phyloP scores from a whole-genome alignment of 441 rosid genomes.

The Populus tomentosa region DNA sequence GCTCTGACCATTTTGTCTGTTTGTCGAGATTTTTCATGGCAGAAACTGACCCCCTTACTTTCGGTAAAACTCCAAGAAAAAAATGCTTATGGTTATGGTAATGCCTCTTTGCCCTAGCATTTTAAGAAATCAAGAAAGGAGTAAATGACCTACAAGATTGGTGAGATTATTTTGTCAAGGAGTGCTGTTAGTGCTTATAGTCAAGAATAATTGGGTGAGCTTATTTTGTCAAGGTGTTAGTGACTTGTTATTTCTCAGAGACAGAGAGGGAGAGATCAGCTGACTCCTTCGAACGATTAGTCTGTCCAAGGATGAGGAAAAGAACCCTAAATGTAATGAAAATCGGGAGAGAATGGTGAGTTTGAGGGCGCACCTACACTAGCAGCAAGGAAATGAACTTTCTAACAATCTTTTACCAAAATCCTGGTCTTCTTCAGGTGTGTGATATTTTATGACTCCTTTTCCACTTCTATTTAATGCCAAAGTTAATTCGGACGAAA shows the following conservation, averaged over 20 bases:
- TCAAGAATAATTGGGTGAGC: conserved; percentile 26
- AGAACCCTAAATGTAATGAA: not conserved
- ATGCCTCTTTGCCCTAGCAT: conserved; percentile 11
- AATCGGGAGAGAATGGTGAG: not conserved
- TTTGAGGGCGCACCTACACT: conserved; percentile 13
- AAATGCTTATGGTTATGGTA: not conserved
- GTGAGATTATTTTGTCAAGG: conserved; percentile 18
- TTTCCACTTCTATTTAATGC: conserved; percentile 4
- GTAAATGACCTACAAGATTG: conserved; percentile 5
- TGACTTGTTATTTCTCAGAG: not conserved
- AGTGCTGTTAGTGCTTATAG: conserved; percentile 10
- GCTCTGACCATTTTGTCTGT: conserved; percentile 47
- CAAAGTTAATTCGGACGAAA: conserved; percentile 13
- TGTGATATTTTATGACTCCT: conserved; percentile 1
- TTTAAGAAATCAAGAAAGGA: conserved; percentile 9
- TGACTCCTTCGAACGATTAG: not conserved
- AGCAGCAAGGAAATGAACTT: conserved; percentile 14
- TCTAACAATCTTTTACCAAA: conserved; percentile 21
- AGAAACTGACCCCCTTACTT: conserved; percentile 24
- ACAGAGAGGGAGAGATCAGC: not conserved
- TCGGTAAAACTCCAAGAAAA: not conserved
- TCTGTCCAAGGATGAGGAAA: not conserved
- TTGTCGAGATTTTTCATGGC: conserved; percentile 62
- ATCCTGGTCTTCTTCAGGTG: conserved; percentile 6
- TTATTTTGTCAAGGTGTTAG: conserved; percentile 20